Percentiles rank a stretch among this genome's conserved stretches.
These are phyloP conservation scores for Xylaria sp. DNA, from an alignment of 2,329 filamentous ascomycete genomes.

Conservation along the genomic window DNA sequence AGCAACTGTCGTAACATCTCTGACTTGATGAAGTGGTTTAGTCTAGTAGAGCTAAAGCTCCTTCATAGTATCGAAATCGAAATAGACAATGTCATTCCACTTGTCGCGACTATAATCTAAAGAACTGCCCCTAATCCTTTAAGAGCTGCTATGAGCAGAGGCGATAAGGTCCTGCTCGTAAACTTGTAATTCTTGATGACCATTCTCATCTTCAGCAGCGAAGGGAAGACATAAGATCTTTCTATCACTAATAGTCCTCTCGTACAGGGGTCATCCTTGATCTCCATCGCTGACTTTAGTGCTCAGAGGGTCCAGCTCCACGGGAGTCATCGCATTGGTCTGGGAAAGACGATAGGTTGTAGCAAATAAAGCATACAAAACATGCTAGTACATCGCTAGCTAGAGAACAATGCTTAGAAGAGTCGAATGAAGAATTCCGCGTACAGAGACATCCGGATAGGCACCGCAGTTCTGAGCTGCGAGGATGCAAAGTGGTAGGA, in stretches of 20 bases:
- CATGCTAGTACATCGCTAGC: too few relatives aligned
- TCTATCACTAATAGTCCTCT: background rate
- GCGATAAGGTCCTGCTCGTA: conserved; percentile 13
- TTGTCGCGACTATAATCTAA: background rate
- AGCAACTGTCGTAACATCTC: conserved; percentile 1
- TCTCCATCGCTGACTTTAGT: background rate
- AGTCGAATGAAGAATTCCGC: background rate
- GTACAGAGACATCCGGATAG: too few relatives aligned
- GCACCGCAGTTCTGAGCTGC: background rate
- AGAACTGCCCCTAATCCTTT: background rate
- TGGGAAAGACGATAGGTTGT: background rate
- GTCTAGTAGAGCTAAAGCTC: conserved; percentile 15
- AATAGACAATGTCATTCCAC: conserved; percentile 10
- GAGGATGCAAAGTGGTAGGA: background rate
- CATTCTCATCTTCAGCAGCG: background rate
- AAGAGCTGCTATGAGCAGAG: background rate
- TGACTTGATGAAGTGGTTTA: background rate
- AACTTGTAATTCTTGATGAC: background rate
- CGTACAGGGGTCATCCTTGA: background rate
- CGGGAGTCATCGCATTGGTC: background rate
- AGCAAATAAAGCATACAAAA: background rate
- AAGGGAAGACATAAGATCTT: background rate
- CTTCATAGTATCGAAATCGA: background rate
- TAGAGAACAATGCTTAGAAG: background rate
- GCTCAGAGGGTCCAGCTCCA: background rate